phyloP scores from a whole-genome alignment of 768 basidiomycete species.

The Termitomyces eurrhizus region DNA sequence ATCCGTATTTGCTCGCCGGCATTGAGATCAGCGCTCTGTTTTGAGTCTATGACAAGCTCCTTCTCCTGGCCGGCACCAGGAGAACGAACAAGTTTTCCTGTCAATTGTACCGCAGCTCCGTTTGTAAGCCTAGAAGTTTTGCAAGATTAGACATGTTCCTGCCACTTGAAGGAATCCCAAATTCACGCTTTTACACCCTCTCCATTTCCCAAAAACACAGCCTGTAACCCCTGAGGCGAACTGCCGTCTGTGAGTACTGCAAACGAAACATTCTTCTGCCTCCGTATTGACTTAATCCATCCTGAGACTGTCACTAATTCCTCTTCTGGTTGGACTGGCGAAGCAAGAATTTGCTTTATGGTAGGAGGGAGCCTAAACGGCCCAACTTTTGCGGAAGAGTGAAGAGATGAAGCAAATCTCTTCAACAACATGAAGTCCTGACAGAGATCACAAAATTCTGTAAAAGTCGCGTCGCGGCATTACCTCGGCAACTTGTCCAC shows the following conservation, averaged over 20 bases:
- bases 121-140: conserved; percentile 18
- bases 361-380: conserved; percentile 17
- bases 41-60: conserved; percentile 43
- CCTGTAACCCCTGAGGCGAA: conserved; percentile 65
- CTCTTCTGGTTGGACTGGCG: conserved; percentile 1
- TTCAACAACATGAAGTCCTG: conserved; percentile 8
- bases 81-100: conserved; percentile 39
- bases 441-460: not conserved
- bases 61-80: conserved; percentile 43
- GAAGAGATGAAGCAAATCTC: conserved; percentile 11
- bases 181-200: conserved; percentile 26
- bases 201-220: conserved; percentile 53
- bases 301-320: conserved; percentile 53
- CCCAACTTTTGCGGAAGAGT: not conserved
- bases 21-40: not conserved
- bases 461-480: not conserved
- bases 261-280: conserved; percentile 88
- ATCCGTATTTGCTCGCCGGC: conserved; percentile 29
- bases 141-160: not conserved
- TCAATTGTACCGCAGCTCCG: conserved; percentile 18
- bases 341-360: conserved; percentile 13
- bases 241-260: conserved; percentile 82
- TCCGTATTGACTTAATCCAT: conserved; percentile 83
- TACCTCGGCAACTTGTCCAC: not conserved
- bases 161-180: not conserved